Evolutionary conservation across 805 yeast genomes (phyloP).

Genomic region (Candida lessepsii): DNA sequence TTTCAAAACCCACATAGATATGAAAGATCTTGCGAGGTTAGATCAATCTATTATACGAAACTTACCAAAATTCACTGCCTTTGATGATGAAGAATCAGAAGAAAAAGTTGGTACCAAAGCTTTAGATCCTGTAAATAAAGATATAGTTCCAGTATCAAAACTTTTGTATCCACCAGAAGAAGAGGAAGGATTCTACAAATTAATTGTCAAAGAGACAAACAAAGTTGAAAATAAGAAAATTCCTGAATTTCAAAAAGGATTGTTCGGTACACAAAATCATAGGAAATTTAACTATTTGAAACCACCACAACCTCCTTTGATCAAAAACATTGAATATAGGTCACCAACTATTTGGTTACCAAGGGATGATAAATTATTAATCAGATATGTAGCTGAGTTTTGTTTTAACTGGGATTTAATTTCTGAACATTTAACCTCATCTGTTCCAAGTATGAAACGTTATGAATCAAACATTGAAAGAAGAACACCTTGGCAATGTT

Average conservation of each 20-base stretch:
- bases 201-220: constrained; percentile 44
- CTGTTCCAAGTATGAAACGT: constrained; percentile 54
- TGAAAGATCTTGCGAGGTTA: constrained; percentile 42
- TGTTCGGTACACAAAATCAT: constrained; percentile 51
- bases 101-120: constrained; percentile 17
- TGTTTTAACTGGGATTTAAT: constrained; percentile 93
- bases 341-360: constrained; percentile 97
- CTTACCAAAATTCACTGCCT: constrained; percentile 48
- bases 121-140: constrained; percentile 27
- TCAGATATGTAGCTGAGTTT: constrained; percentile 79
- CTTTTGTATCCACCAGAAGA: constrained; percentile 62
- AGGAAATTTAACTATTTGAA: constrained; percentile 63
- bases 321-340: constrained; percentile 74
- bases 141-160: constrained; percentile 60
- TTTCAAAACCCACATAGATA: constrained; percentile 45
- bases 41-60: constrained; percentile 49
- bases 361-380: constrained; percentile 79
- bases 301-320: constrained; percentile 90
- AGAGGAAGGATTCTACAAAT: constrained; percentile 61
- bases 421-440: constrained; percentile 71
- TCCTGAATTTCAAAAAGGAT: constrained; percentile 53
- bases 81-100: constrained; percentile 31
- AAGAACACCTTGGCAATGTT: constrained; percentile 98
- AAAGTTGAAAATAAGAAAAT: constrained; percentile 18
- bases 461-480: constrained; percentile 88